Base-by-base conservation (phyloP, 768 basidiomycete genomes). In the Trametes maxima region DNA sequence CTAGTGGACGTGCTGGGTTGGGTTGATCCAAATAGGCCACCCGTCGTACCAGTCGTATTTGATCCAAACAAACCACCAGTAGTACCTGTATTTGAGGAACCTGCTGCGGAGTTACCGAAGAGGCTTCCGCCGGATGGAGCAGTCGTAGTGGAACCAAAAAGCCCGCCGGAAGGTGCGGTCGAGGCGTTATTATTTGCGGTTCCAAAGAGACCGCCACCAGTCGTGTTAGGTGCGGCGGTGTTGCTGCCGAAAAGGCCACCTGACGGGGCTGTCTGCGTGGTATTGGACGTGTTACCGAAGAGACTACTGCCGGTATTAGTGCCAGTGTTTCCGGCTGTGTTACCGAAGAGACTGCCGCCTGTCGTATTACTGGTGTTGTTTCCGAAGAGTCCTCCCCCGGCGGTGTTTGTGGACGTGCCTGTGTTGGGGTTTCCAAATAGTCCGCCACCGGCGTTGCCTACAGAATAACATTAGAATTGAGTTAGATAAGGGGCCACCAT, bases 171-270 rank as follows among this genome's bases (percentile, higher is more conserved):
- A 16, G 68, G 59, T 25, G 56, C 65, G 25, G 46, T 11, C n/a
- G 55, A 44, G 28, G 61, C 39, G 12, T 17, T 33, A 14, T 46
- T 57, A 17, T 57, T 53, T 5, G 54, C 64, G n/a, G 55, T 58
- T 8, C 69, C 70, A 49, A 74, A 73, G 42, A 74, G 50, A 3
- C 62, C 68, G 11, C 64, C 53, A 1, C 58, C 57, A 7, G 65
- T 54, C 21, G 24, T 63, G 11, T 28, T 50, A 16, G 62, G 8
- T 1, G 55, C n/a, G 33, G 24, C 53, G 33, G 66, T 64, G 13
- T 68, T 62, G 37, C 50, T 65, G 14, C 73, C 73, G 55, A 74
- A 73, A 11, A 66, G 69, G 51, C 67, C 49, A 49, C 62, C 53
- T 44, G 57, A 47, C 33, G 62, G 48, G 55, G 57, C 33, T 37